A percentile compares a stretch with the other conserved stretches of the same genome.
These are phyloP conservation scores for Prinsepia uniflora DNA, from an alignment of 306 rosid genomes.

Conservation along the genomic window DNA sequence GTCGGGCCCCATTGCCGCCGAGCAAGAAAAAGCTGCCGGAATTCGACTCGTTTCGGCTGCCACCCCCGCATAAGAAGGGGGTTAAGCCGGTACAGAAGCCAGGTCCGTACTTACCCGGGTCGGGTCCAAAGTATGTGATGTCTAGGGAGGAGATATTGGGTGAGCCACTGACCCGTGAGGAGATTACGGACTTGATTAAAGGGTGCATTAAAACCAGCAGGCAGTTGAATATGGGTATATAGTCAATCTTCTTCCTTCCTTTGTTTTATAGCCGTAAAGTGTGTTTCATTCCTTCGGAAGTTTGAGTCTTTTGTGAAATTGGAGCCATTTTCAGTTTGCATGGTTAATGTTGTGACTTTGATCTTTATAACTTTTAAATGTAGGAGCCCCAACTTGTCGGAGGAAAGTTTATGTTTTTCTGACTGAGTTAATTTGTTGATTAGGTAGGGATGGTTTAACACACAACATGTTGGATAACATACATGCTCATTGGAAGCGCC, in stretches of 20 bases:
- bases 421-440: constrained; percentile 8
- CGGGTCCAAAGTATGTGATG: constrained; percentile 54
- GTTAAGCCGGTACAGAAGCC: constrained; percentile 83
- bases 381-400: background rate
- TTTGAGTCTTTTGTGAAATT: background rate
- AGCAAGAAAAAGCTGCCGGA: constrained; percentile 74
- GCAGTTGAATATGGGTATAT: constrained; percentile 65
- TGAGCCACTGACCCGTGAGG: constrained; percentile 64
- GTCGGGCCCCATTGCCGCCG: constrained; percentile 73
- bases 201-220: constrained; percentile 45
- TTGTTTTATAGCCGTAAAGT: background rate
- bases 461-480: constrained; percentile 99
- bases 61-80: constrained; percentile 81
- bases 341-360: background rate
- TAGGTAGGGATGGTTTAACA: constrained; percentile 98
- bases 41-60: constrained; percentile 75
- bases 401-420: constrained; percentile 2
- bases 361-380: background rate
- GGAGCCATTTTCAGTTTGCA: background rate
- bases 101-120: constrained; percentile 73
- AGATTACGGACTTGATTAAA: constrained; percentile 42
- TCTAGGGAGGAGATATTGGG: constrained; percentile 79
- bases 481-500: constrained; percentile 92
- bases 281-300: background rate
- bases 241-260: background rate